Percentiles rank a stretch among this genome's conserved stretches.
Evolutionary conservation across 805 yeast genomes (phyloP).

Genomic region (Kluyveromyces siamensis): DNA sequence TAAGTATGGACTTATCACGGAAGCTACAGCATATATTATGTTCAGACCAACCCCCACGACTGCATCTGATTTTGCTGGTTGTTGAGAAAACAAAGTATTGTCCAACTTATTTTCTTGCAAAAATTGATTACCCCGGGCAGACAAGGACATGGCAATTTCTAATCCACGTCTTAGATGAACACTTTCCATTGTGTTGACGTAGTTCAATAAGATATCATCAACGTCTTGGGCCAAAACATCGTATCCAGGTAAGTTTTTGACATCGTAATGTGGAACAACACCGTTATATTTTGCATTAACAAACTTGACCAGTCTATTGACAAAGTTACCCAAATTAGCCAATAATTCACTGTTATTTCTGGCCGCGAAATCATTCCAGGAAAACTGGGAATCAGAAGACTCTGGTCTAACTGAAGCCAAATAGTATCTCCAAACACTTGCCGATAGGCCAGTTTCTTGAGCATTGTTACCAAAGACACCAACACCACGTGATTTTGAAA

Average conservation of each 20-base stretch:
- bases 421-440: conserved; percentile 97
- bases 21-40: conserved; percentile 74
- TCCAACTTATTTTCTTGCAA: conserved; percentile 94
- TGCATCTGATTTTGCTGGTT: conserved; percentile 78
- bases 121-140: conserved; percentile 90
- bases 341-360: conserved; percentile 88
- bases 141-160: conserved; percentile 83
- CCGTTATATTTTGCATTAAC: conserved; percentile 86
- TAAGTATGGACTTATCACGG: conserved; percentile 80
- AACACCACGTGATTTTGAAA: conserved; percentile 93
- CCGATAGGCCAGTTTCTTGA: conserved; percentile 79
- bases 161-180: conserved; percentile 81
- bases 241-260: conserved; percentile 40
- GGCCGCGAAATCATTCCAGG: conserved; percentile 93
- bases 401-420: conserved; percentile 91
- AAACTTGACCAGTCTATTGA: conserved; percentile 86
- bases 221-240: conserved; percentile 44
- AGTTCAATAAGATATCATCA: conserved; percentile 49
- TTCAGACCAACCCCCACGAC: conserved; percentile 89
- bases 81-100: conserved; percentile 67
- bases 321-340: conserved; percentile 95
- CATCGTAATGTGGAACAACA: conserved; percentile 64
- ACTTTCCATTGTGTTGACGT: conserved; percentile 65
- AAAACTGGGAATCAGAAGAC: conserved; percentile 89
- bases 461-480: conserved; percentile 99